Evolutionary conservation across 164 flowering plant species (phyloP), one percentile per base, ranked within the genome.

Genomic region (Vitis rotundifolia): DNA sequence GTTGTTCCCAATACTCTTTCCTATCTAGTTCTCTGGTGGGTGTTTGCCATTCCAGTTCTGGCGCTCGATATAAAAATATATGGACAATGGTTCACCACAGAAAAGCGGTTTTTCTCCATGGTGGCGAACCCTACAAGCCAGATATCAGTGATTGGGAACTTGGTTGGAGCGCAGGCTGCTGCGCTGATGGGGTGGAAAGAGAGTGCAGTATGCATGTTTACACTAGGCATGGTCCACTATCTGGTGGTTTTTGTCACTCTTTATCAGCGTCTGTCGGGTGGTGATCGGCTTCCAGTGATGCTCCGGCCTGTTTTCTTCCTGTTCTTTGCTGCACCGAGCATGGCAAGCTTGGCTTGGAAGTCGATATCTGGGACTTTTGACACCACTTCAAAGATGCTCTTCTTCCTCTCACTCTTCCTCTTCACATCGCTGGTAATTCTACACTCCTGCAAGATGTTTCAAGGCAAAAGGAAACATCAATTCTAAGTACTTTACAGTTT

Each of bases 311-410:
- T 76, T 8, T 78, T 75, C 68, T 81, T 76, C 61, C 51, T 76
- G 66, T 81, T 81, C 71, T 54, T 77, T 13, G 81, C 77, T 11
- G 73, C 81, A 6, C 84, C 79, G 0, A 75, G 79, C 76, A 67
- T 74, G 66, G 84, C 73, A 0, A 76, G 79, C 66, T 59, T 76
- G 12, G 77, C 81, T 3, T 81, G 81, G 81, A 68, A 19, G 28
- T 71, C 79, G 47, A 81, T 81, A n/a, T 26, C 77, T 3, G 82
- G 84, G n/a, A 14, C 58, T 19, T 81, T 78, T 28, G 77, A 73
- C 50, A 71, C 61, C 37, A 13, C 66, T 0, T 78, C 74, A 8
- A 76, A 76, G 73, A 78, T 81, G 81, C 75, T 75, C 19, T 81
- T 78, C 64, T 81, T 75, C 18, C 73, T 81, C 47, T 72, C 81